Conservation (phyloP, 805 yeast species). For the Candida orba region DNA sequence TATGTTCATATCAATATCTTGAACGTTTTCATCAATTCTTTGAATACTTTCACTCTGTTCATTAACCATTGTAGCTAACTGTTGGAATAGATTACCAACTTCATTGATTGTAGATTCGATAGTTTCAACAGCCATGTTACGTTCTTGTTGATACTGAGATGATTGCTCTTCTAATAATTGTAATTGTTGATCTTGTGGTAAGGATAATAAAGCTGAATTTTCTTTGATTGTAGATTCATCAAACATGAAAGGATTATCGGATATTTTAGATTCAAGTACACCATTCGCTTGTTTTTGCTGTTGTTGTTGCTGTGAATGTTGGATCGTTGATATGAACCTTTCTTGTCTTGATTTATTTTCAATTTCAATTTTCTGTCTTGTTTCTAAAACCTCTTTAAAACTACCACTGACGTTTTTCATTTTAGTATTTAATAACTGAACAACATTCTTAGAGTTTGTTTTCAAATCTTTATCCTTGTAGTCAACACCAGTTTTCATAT, state of each 20-base stretch:
- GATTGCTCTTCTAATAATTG: slow-evolving; percentile 81
- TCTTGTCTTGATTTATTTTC: slow-evolving; percentile 77
- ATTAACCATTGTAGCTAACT: slow-evolving; percentile 93
- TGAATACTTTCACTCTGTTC: slow-evolving; percentile 97
- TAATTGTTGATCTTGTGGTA: slow-evolving; percentile 84
- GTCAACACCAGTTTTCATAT: slow-evolving; percentile 33
- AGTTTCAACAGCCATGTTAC: slow-evolving; percentile 89
- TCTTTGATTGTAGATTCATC: slow-evolving; percentile 13
- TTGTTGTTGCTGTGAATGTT: slow-evolving; percentile 12
- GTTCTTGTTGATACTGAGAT: slow-evolving; percentile 65
- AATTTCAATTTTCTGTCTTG: slow-evolving; percentile 77
- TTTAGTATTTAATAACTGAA: slow-evolving; percentile 78
- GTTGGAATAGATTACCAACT: slow-evolving; percentile 90
- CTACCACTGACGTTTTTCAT: slow-evolving; percentile 90
- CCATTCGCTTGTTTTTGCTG: neutral
- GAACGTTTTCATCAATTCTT: slow-evolving; percentile 90
- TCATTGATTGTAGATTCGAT: slow-evolving; percentile 96
- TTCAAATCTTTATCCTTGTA: slow-evolving; percentile 48
- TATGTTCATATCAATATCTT: slow-evolving; percentile 84
- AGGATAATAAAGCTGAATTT: slow-evolving; percentile 39
- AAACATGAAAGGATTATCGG: slow-evolving; percentile 33
- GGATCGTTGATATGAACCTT: slow-evolving; percentile 54
- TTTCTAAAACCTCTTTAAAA: slow-evolving; percentile 82
- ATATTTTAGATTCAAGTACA: slow-evolving; percentile 12
- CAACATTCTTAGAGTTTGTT: slow-evolving; percentile 75